Conservation (phyloP, 768 basidiomycete species). For the Hygrophorus russula region DNA sequence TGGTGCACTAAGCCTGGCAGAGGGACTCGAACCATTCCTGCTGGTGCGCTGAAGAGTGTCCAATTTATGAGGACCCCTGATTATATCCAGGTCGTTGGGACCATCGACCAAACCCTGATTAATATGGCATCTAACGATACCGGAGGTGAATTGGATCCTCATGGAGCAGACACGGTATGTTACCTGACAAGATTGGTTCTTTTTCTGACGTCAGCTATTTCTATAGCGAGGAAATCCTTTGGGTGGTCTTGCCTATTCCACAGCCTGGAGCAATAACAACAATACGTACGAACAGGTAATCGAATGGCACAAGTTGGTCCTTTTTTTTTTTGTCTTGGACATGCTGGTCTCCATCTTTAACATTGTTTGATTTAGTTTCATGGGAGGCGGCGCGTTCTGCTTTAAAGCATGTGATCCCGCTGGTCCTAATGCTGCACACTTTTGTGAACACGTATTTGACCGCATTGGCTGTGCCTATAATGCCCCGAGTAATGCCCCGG, state of each 20-base stretch:
- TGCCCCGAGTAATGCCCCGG: slow-evolving; percentile 41
- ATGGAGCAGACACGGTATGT: slow-evolving; percentile 41
- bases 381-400: slow-evolving; percentile 43
- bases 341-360: too few species aligned
- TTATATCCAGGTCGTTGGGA: slow-evolving; percentile 53
- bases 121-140: slow-evolving; percentile 44
- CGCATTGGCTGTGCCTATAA: slow-evolving; percentile 54
- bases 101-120: slow-evolving; percentile 60
- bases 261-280: slow-evolving; percentile 21
- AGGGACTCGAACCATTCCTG: slow-evolving; percentile 65
- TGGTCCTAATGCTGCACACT: slow-evolving; percentile 27
- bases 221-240: slow-evolving; percentile 25
- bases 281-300: slow-evolving; percentile 27
- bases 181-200: slow-evolving; percentile 14
- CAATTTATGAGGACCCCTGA: slow-evolving; percentile 58
- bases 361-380: slow-evolving; percentile 32
- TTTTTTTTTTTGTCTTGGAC: too few species aligned
- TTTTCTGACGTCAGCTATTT: slow-evolving; percentile 5
- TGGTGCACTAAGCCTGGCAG: slow-evolving; percentile 69
- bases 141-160: slow-evolving; percentile 63
- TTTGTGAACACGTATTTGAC: slow-evolving; percentile 53
- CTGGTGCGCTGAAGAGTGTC: slow-evolving; percentile 53
- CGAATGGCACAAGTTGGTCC: slow-evolving; percentile 46
- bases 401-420: slow-evolving; percentile 49
- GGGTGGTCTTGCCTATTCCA: slow-evolving; percentile 64